These are phyloP conservation scores for Fusarium piperis DNA, from an alignment of 2,329 filamentous ascomycete genomes.

Conservation along the genomic window DNA sequence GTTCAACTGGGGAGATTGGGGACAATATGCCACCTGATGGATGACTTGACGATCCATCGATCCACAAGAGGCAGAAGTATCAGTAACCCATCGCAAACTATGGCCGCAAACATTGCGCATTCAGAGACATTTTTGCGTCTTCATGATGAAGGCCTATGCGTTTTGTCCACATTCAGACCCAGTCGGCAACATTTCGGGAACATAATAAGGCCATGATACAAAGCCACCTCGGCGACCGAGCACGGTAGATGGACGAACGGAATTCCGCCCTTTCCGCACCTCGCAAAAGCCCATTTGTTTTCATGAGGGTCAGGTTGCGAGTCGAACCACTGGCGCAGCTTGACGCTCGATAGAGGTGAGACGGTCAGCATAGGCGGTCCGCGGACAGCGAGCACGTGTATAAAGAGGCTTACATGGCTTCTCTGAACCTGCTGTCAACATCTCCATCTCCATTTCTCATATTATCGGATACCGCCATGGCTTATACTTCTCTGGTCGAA, in stretches of 20 bases:
- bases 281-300: neutral
- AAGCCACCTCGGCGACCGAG: neutral
- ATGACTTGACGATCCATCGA: neutral
- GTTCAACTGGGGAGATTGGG: conserved; percentile 61
- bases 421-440: too few relatives aligned
- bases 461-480: neutral
- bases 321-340: neutral
- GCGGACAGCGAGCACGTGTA: neutral
- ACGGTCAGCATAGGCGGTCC: conserved; percentile 5
- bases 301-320: neutral
- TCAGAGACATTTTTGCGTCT: neutral
- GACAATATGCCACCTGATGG: conserved; percentile 47
- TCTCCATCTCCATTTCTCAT: neutral
- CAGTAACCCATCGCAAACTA: neutral
- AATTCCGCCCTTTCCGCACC: neutral
- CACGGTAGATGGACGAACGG: neutral
- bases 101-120: neutral
- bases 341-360: neutral
- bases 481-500: neutral
- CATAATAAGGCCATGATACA: neutral
- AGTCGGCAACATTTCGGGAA: neutral
- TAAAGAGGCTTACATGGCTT: neutral
- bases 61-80: neutral
- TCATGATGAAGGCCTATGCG: neutral
- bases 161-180: neutral